Conservation (phyloP, 23 red algal species). For the Gracilaria caudata region DNA sequence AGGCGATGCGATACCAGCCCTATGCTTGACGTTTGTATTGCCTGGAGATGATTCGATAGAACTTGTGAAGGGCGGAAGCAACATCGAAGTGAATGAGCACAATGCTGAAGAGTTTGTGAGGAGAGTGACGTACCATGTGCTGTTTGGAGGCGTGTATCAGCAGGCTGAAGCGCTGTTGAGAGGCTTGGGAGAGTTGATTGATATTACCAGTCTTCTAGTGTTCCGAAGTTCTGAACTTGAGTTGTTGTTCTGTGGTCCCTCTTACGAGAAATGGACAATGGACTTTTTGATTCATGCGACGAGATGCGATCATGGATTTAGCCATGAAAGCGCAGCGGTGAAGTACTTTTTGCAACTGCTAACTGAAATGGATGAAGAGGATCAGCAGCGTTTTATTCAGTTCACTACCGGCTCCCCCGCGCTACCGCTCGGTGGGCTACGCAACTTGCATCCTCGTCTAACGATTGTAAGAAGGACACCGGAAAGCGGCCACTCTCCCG, state of each 20-base stretch:
- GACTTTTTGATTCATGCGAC: constrained; percentile 81
- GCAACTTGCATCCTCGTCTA: constrained; percentile 77
- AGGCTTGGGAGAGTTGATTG: constrained; percentile 73
- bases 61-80: constrained; percentile 64
- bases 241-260: constrained; percentile 83
- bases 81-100: constrained; percentile 62
- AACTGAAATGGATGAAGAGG: constrained; percentile 66
- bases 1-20: constrained; percentile 53
- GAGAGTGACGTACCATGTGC: constrained; percentile 66
- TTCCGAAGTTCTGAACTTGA: constrained; percentile 80
- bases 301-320: constrained; percentile 94
- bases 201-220: constrained; percentile 68
- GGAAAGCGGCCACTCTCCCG: constrained; percentile 77
- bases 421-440: constrained; percentile 88
- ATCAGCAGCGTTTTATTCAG: constrained; percentile 87
- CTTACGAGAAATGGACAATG: constrained; percentile 81
- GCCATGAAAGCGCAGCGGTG: constrained; percentile 84
- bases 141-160: constrained; percentile 75
- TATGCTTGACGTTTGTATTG: constrained; percentile 87
- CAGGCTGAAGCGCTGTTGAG: constrained; percentile 81
- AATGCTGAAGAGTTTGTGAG: constrained; percentile 87
- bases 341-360: constrained; percentile 76
- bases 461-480: constrained; percentile 92
- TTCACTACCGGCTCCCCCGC: constrained; percentile 94
- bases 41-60: constrained; percentile 86